phyloP scores from a whole-genome alignment of 2,329 filamentous ascomycete genomes.

The Fusarium nisikadoi region DNA sequence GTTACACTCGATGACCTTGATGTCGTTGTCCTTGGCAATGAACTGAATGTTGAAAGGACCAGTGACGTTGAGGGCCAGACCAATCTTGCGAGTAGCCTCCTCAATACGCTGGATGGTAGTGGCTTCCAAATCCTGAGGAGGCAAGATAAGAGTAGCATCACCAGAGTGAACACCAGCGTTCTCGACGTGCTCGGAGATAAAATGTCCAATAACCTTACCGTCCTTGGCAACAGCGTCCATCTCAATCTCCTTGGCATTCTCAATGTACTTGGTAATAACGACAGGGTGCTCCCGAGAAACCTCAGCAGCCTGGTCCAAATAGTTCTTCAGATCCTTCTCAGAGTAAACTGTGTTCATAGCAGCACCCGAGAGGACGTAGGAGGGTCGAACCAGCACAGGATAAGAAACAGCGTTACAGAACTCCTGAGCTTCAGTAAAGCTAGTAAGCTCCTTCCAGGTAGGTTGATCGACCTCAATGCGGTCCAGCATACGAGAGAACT shows the following conservation, averaged over 20 bases:
- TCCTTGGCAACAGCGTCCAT: slow-evolving; percentile 97
- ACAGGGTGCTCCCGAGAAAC: slow-evolving; percentile 96
- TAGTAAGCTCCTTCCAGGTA: slow-evolving; percentile 97
- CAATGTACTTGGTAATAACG: slow-evolving; percentile 99
- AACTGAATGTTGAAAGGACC: slow-evolving; percentile 99
- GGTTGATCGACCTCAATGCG: slow-evolving; percentile 95
- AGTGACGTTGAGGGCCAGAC: slow-evolving; percentile 91
- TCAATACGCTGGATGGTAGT: slow-evolving; percentile 93
- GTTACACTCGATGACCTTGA: slow-evolving; percentile 99
- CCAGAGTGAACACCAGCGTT: slow-evolving; percentile 98
- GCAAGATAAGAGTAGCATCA: slow-evolving; percentile 94
- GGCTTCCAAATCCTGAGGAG: slow-evolving; percentile 89
- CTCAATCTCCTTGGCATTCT: slow-evolving; percentile 99
- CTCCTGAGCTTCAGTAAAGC: slow-evolving; percentile 85
- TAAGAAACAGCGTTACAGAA: slow-evolving; percentile 93
- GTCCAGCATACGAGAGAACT: slow-evolving; percentile 98
- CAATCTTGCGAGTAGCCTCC: slow-evolving; percentile 95
- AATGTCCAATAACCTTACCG: slow-evolving; percentile 91
- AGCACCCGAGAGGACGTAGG: slow-evolving; percentile 95
- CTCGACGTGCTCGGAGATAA: slow-evolving; percentile 98
- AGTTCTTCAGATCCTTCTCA: slow-evolving; percentile 87
- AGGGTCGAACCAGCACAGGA: slow-evolving; percentile 93
- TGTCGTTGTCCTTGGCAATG: slow-evolving; percentile 99
- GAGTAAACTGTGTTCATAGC: slow-evolving; percentile 99
- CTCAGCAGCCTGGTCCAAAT: slow-evolving; percentile 88